A percentile compares a stretch with the other conserved stretches of the same genome.
Evolutionary conservation across 441 rosid genomes (phyloP).

Genomic region (Populus trichocarpa): DNA sequence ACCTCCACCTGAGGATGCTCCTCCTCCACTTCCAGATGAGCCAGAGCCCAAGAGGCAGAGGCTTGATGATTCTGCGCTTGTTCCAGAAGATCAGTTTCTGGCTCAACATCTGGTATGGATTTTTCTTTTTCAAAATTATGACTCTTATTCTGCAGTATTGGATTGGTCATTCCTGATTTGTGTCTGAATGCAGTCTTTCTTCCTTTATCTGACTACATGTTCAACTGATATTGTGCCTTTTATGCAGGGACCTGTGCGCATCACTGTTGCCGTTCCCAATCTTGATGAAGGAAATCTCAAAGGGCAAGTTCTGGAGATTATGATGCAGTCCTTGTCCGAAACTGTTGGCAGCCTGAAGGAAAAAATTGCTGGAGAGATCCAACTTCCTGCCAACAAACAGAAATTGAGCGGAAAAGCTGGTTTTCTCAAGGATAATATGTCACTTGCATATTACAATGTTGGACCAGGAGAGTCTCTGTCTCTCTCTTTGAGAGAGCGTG

Average conservation of each 20-base stretch:
- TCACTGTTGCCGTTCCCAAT: conserved; percentile 70
- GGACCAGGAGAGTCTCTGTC: conserved; percentile 68
- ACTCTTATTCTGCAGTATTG: neutral
- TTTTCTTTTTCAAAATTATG: conserved; percentile 4
- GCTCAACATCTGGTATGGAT: conserved; percentile 69
- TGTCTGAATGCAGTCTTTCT: neutral
- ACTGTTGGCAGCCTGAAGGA: conserved; percentile 90
- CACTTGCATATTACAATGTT: conserved; percentile 86
- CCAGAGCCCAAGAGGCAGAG: conserved; percentile 93
- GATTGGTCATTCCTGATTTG: neutral
- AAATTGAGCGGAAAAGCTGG: conserved; percentile 96
- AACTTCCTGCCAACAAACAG: conserved; percentile 94
- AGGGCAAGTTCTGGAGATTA: conserved; percentile 79
- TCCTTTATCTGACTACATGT: neutral
- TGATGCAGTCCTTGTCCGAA: conserved; percentile 76
- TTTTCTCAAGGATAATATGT: conserved; percentile 93
- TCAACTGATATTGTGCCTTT: conserved; percentile 8
- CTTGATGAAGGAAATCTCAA: conserved; percentile 80
- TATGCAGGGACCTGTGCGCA: conserved; percentile 71
- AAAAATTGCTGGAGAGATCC: conserved; percentile 95
- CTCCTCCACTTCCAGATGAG: conserved; percentile 95
- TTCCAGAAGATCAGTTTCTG: conserved; percentile 86
- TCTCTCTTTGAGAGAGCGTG: conserved; percentile 86
- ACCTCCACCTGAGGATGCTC: conserved; percentile 94
- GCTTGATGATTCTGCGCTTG: conserved; percentile 73